These are phyloP conservation scores for Quercus aquifolioides DNA, from an alignment of 306 rosid genomes.

Conservation along the genomic window DNA sequence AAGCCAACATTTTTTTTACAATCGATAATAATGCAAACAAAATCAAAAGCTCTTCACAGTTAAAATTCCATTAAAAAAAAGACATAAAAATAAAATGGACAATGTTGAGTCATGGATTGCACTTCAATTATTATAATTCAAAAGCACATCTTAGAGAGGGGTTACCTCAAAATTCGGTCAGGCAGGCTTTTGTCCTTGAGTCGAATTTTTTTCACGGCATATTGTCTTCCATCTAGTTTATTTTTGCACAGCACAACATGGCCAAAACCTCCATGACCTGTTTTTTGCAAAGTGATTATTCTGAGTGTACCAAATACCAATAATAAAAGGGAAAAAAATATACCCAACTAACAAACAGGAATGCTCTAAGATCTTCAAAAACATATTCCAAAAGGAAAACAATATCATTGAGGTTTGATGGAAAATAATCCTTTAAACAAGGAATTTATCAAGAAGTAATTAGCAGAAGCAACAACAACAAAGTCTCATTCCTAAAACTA, in stretches of 20 bases:
- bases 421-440: not conserved
- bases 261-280: slow-evolving; percentile 99
- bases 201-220: slow-evolving; percentile 93
- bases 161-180: slow-evolving; percentile 84
- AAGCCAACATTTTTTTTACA: not conserved
- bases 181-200: slow-evolving; percentile 86
- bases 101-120: not conserved
- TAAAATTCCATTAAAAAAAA: not conserved
- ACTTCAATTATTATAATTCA: not conserved
- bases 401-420: not conserved
- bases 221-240: slow-evolving; percentile 92
- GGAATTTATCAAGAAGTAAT: not conserved
- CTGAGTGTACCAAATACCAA: not conserved
- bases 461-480: not conserved
- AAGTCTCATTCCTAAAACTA: too few relatives aligned
- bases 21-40: not conserved
- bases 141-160: not conserved
- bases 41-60: not conserved
- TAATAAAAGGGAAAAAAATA: not conserved
- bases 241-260: slow-evolving; percentile 92
- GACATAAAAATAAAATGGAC: not conserved
- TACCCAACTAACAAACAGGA: not conserved
- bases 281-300: slow-evolving; percentile 19
- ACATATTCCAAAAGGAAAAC: not conserved
- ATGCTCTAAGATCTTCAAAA: not conserved